Percentiles rank a stretch among this genome's conserved stretches.
phyloP scores from a whole-genome alignment of 768 basidiomycete species.

The Amanita jacksonii region DNA sequence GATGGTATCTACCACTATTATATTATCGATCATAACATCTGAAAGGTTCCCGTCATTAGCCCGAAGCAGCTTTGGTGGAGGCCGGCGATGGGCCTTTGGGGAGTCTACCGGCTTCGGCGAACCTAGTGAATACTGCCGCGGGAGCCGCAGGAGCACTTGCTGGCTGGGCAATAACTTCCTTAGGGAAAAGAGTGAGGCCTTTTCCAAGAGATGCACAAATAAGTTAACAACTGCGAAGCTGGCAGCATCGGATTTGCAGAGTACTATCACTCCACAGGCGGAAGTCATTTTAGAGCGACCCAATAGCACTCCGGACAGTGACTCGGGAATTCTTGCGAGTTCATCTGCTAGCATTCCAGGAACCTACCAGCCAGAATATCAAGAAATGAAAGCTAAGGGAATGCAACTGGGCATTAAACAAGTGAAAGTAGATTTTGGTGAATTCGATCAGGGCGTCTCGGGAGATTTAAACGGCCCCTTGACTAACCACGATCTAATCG shows the following conservation, averaged over 20 bases:
- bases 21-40: neutral
- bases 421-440: conserved; percentile 13
- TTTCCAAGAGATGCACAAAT: neutral
- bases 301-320: neutral
- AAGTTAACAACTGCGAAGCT: conserved; percentile 37
- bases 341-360: neutral
- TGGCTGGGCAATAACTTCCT: conserved; percentile 91
- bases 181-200: conserved; percentile 64
- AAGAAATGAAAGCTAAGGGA: conserved; percentile 44
- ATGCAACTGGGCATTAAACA: conserved; percentile 58
- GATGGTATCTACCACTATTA: conserved; percentile 50
- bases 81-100: conserved; percentile 19
- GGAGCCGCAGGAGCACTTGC: conserved; percentile 89
- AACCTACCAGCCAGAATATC: neutral
- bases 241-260: conserved; percentile 63
- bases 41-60: conserved; percentile 17
- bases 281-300: conserved; percentile 23
- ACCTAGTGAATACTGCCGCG: conserved; percentile 75
- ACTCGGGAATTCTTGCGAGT: neutral
- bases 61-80: conserved; percentile 25
- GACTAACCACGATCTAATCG: conserved; percentile 79
- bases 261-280: conserved; percentile 40
- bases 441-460: conserved; percentile 40
- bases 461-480: conserved; percentile 43
- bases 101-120: conserved; percentile 27